Percentiles rank a stretch among this genome's conserved stretches.
Evolutionary conservation across 78 protist species (phyloP).

Genomic region (Dictyostelium purpureum): DNA sequence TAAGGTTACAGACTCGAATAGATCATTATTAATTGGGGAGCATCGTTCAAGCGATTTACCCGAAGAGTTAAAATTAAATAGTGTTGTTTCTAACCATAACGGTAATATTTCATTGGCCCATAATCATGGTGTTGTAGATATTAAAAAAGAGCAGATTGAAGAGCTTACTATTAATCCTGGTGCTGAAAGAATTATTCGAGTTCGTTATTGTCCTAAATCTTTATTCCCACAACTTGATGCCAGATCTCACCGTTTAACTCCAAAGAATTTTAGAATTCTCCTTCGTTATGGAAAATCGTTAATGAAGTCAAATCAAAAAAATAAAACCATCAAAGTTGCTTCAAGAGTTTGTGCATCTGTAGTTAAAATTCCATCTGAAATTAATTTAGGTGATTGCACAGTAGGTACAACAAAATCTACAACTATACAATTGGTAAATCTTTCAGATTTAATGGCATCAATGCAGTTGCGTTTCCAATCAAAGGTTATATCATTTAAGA

Average conservation of each 20-base stretch:
- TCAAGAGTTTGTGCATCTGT: slow-evolving; percentile 80
- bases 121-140: no score
- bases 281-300: slow-evolving; percentile 31
- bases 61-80: not conserved
- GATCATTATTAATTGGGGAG: slow-evolving; percentile 18
- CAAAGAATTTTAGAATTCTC: slow-evolving; percentile 40
- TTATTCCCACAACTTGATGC: slow-evolving; percentile 13
- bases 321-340: slow-evolving; percentile 37
- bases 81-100: no score
- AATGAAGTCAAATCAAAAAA: slow-evolving; percentile 2
- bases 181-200: slow-evolving; percentile 46
- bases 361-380: slow-evolving; percentile 35
- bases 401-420: slow-evolving; percentile 16
- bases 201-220: slow-evolving; percentile 37
- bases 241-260: not conserved
- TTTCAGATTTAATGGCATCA: slow-evolving; percentile 74
- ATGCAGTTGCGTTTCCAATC: slow-evolving; percentile 40
- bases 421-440: slow-evolving; percentile 9
- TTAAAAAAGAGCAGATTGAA: slow-evolving; percentile 18
- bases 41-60: not conserved
- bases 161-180: slow-evolving; percentile 68
- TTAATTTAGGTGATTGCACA: slow-evolving; percentile 81
- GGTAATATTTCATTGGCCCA: not conserved
- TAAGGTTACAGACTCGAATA: not conserved
- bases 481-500: slow-evolving; percentile 41